These are phyloP conservation scores for Nowakowskiella sp. DNA, from an alignment of 192 early-diverging fungal species.

Conservation along the genomic window DNA sequence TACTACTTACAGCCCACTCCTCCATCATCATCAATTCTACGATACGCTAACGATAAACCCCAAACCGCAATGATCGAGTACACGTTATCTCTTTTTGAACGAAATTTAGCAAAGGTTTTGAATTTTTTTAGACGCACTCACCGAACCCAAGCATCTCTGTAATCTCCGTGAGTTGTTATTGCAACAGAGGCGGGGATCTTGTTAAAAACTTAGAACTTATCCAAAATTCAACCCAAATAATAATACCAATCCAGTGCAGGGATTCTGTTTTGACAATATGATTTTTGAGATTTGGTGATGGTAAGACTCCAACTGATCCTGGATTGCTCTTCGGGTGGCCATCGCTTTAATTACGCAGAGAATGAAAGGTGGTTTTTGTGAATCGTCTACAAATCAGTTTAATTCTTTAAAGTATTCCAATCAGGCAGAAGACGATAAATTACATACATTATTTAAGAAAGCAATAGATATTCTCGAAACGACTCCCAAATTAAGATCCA, in stretches of 20 bases:
- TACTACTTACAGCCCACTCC: slow-evolving; percentile 65
- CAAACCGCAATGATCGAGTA: slow-evolving; percentile 80
- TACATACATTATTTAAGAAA: no score
- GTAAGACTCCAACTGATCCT: slow-evolving; percentile 59
- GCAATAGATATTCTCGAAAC: no score
- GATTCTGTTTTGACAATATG: slow-evolving; percentile 71
- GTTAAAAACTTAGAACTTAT: slow-evolving; percentile 5
- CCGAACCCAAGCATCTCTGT: slow-evolving; percentile 85
- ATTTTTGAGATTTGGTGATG: slow-evolving; percentile 64
- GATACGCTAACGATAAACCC: slow-evolving; percentile 75
- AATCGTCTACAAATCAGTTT: no score
- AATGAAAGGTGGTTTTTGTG: no score
- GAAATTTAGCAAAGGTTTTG: not conserved
- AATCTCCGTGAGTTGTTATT: slow-evolving; percentile 79
- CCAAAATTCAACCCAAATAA: slow-evolving; percentile 2
- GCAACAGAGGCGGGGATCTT: slow-evolving; percentile 80
- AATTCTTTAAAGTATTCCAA: no score
- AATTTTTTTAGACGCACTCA: slow-evolving; percentile 20
- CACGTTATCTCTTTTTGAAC: slow-evolving; percentile 65
- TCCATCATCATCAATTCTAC: slow-evolving; percentile 73
- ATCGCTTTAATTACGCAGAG: no score
- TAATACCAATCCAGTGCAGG: slow-evolving; percentile 65
- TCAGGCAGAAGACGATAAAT: no score
- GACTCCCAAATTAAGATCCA: no score
- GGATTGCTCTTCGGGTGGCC: slow-evolving; percentile 1